Evolutionary conservation across 2,329 filamentous ascomycete species (phyloP).

Genomic region (Cercospora sesami): DNA sequence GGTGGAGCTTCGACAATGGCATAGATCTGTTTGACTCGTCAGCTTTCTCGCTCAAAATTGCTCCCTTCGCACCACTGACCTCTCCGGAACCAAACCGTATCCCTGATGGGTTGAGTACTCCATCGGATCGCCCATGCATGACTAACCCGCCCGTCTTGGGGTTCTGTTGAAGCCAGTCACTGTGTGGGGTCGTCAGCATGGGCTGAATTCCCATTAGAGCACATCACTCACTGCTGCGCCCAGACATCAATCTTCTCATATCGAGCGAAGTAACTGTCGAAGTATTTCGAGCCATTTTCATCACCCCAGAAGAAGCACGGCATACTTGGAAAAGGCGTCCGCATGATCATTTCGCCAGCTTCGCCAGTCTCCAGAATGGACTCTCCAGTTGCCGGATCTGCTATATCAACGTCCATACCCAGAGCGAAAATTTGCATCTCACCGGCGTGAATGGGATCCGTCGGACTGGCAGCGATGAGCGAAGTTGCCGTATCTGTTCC

Average conservation of each 20-base stretch:
- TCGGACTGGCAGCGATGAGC: constrained; percentile 47
- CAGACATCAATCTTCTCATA: constrained; percentile 45
- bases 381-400: constrained; percentile 42
- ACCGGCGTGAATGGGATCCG: constrained; percentile 46
- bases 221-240: constrained; percentile 43
- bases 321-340: constrained; percentile 50
- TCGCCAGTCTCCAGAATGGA: constrained; percentile 40
- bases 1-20: constrained; percentile 47
- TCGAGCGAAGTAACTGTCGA: constrained; percentile 49
- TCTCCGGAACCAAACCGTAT: constrained; percentile 51
- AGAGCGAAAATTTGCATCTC: constrained; percentile 45
- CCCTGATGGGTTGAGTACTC: constrained; percentile 51
- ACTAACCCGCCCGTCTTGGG: constrained; percentile 44
- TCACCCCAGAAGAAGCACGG: constrained; percentile 51
- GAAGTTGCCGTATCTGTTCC: constrained; percentile 52
- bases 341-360: constrained; percentile 50
- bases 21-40: constrained; percentile 41
- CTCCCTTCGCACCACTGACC: constrained; percentile 7
- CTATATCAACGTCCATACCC: constrained; percentile 51
- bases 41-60: constrained; percentile 2
- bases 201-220: background rate
- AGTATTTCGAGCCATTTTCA: constrained; percentile 43
- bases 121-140: constrained; percentile 50
- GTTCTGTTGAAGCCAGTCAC: constrained; percentile 48
- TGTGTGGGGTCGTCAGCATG: background rate